A percentile compares a stretch with the other conserved stretches of the same genome.
These are phyloP conservation scores for Lyophyllum decastes DNA, from an alignment of 768 basidiomycete genomes.

Conservation along the genomic window DNA sequence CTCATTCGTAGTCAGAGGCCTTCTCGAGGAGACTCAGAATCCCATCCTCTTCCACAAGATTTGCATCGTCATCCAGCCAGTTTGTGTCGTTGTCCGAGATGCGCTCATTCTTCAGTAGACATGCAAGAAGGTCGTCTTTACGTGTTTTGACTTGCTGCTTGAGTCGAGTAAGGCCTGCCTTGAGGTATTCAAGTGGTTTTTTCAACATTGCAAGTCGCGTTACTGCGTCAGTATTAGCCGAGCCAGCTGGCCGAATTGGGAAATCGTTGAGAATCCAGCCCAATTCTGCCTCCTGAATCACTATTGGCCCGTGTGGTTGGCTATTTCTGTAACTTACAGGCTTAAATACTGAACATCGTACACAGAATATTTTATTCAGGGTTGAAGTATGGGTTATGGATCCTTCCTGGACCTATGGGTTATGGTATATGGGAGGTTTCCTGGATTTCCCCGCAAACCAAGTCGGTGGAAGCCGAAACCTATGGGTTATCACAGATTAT, in stretches of 20 bases:
- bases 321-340: no score
- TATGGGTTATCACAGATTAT: slow-evolving; percentile 10
- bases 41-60: not conserved
- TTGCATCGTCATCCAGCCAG: no score
- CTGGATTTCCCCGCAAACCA: slow-evolving; percentile 5
- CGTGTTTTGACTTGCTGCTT: slow-evolving; percentile 1
- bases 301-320: no score
- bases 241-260: no score
- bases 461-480: slow-evolving; percentile 9
- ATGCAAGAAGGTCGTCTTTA: slow-evolving; percentile 6
- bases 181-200: slow-evolving; percentile 9
- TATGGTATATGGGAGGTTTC: slow-evolving; percentile 13
- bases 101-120: slow-evolving; percentile 1
- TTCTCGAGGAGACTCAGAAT: slow-evolving; percentile 19
- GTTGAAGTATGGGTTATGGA: slow-evolving; percentile 18
- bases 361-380: no score
- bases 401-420: slow-evolving; percentile 3
- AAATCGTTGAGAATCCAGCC: not conserved
- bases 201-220: no score
- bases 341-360: not conserved
- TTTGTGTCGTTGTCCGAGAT: slow-evolving; percentile 17
- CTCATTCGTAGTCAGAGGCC: slow-evolving; percentile 23
- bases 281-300: no score
- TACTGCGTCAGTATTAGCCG: no score
- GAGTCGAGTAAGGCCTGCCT: slow-evolving; percentile 7